Conservation (phyloP, 2,329 filamentous ascomycete species). For the Chaetomium globosum region DNA sequence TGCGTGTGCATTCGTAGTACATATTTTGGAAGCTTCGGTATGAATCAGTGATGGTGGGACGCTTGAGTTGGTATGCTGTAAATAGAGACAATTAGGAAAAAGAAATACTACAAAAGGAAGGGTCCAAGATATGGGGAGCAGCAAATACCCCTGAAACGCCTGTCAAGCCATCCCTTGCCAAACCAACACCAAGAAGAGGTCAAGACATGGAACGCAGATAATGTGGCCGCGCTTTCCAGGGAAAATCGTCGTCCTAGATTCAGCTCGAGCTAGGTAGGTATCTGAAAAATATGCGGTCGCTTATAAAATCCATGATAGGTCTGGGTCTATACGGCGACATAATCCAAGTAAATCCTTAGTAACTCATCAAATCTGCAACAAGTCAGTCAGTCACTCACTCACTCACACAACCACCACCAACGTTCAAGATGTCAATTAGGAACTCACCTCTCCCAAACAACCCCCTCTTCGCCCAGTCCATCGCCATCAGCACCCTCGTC, state of each 20-base stretch:
- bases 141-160: not conserved
- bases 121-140: not conserved
- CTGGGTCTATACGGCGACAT: not conserved
- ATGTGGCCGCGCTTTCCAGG: not conserved
- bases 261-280: not conserved
- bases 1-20: too few relatives aligned
- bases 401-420: not conserved
- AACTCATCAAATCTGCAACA: constrained; percentile 12
- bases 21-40: too few relatives aligned
- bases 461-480: constrained; percentile 98
- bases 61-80: not conserved
- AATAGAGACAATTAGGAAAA: not conserved
- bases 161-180: not conserved
- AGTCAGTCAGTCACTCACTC: not conserved
- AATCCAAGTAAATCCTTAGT: not conserved
- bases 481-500: constrained; percentile 84
- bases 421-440: not conserved
- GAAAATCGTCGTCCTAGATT: not conserved
- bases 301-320: not conserved
- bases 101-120: not conserved
- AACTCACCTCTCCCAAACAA: constrained; percentile 89
- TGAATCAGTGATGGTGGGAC: not conserved
- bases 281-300: not conserved
- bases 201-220: not conserved
- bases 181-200: not conserved